phyloP scores from a whole-genome alignment of 169 alveolate species.

The Eimeria brunetti region DNA sequence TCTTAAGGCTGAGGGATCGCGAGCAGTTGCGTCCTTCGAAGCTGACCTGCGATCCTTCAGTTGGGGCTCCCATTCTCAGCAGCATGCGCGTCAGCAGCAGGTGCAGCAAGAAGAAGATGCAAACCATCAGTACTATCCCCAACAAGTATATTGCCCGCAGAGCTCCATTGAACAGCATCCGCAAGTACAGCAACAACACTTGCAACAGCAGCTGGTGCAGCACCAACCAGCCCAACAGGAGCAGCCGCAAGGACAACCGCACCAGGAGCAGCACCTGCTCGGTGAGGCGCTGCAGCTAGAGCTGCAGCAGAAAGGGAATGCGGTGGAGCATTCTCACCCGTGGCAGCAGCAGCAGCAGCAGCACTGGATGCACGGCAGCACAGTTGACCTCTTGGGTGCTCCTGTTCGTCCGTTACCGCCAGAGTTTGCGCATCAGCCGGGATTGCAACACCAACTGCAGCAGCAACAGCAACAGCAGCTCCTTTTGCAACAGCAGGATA shows the following conservation, averaged over 20 bases:
- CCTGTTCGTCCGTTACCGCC: background rate
- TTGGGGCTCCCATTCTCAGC: background rate
- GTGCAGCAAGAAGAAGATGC: background rate
- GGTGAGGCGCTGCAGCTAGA: constrained; percentile 6
- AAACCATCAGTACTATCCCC: background rate
- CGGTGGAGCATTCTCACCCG: background rate
- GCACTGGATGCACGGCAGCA: constrained; percentile 23
- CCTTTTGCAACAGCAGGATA: constrained; percentile 35
- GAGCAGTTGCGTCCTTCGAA: constrained; percentile 41
- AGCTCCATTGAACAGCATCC: background rate
- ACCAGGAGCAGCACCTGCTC: background rate
- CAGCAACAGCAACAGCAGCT: constrained; percentile 50
- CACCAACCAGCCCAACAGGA: background rate
- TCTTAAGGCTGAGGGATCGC: background rate
- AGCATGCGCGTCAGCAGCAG: constrained; percentile 28
- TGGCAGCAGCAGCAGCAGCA: constrained; percentile 45
- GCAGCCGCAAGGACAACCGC: background rate
- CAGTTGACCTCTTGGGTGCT: background rate
- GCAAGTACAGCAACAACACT: constrained; percentile 15
- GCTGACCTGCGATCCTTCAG: constrained; percentile 20
- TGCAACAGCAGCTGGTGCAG: background rate
- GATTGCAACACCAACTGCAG: constrained; percentile 7
- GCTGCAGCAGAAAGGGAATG: background rate
- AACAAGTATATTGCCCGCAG: background rate
- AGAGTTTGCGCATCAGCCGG: background rate